Base-by-base conservation (phyloP, 1,284 basidiomycete species). In the Papiliotrema flavescens region DNA sequence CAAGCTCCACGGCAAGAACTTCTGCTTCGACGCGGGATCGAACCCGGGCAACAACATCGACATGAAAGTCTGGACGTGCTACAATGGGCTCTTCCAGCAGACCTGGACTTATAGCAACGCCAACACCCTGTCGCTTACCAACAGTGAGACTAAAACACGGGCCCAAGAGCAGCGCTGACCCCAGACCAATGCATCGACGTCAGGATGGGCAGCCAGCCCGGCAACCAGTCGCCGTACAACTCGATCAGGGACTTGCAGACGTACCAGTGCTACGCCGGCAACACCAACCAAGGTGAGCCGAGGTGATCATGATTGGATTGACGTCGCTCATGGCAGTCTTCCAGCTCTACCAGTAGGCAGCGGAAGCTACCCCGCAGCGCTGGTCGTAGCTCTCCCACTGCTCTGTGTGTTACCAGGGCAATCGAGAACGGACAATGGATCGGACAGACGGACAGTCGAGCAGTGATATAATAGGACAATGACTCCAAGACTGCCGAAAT, bases 51-150 rank as follows among this genome's bases (percentile, higher is more conserved):
- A 36, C 34, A 65, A 59, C 15, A 47, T 50, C 26, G 49, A 34
- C 3, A 54, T 66, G 51, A 69, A 67, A 55, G 57, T 74, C 50
- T 62, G 56, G 54, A 32, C 39, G 1, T 62, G 60, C 48, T 53
- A 51, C 42, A 42, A 54, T n/a, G 59, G 56, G 17, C 51, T 51
- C 11, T 47, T 56, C 22, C 60, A 62, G 47, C 60, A 62, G 55
- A 56, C 57, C 14, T 59, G 54, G 57, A 50, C 23, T 26, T 51
- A 35, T 40, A 22, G 28, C 3, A 35, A 37, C 24, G 49, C 35
- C 43, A 55, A 57, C 46, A 48, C 22, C 22, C 28, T 54, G 23
- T n/a, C 42, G 14, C 47, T 57, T 13, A 23, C 46, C 19, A 57
- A 54, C 47, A 47, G 56, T 57, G 37, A 46, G 55, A 47, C 15